Evolutionary conservation across 2,329 filamentous ascomycete species (phyloP), one percentile per base, ranked within the genome.

Genomic region (Parascedosporium putredinis): DNA sequence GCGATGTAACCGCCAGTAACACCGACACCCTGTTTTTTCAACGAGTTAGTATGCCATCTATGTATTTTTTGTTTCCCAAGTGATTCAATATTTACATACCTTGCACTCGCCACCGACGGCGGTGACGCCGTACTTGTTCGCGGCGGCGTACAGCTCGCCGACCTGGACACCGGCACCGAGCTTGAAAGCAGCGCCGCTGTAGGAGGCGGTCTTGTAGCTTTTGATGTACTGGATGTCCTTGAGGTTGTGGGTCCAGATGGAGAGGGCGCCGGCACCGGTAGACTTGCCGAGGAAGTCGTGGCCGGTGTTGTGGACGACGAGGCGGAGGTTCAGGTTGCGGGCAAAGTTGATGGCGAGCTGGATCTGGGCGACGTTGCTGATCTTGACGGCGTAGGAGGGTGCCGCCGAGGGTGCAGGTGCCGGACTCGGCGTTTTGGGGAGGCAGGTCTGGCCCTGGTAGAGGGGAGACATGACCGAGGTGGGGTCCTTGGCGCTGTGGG

Each of bases 1-100:
- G 80, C 76, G 3, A 67, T 72, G 55, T 75, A 84, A 1, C 80
- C 80, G 14, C 80, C 81, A 0, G 75, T 72, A 6, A 78, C 55
- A 1, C 78, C 79, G 4, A 83, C 78, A 0, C 72, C 75, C 0
- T 61, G n/a, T n/a, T 51, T 10, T 8, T 18, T 25, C 5, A 25
- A 5, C n/a, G 8, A 20, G 25, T 45, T 29, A 45, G 42, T 5
- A 25, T 8, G n/a, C n/a, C n/a, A n/a, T n/a, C n/a, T n/a, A n/a
- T n/a, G n/a, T n/a, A n/a, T n/a, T n/a, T n/a, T n/a, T n/a, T 61
- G n/a, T n/a, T 51, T 10, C 8, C 9, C 12, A 8, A 25, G 4
- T n/a, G 8, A 20, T 14, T 45, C 20, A 45, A 23, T 5, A 25
- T 8, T 31, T 7, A 9, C 42, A 7, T 29, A 45, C 42, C 34